These are phyloP conservation scores for Pseudoturritis turrita DNA, from an alignment of 345 rosid species.

Conservation along the genomic window DNA sequence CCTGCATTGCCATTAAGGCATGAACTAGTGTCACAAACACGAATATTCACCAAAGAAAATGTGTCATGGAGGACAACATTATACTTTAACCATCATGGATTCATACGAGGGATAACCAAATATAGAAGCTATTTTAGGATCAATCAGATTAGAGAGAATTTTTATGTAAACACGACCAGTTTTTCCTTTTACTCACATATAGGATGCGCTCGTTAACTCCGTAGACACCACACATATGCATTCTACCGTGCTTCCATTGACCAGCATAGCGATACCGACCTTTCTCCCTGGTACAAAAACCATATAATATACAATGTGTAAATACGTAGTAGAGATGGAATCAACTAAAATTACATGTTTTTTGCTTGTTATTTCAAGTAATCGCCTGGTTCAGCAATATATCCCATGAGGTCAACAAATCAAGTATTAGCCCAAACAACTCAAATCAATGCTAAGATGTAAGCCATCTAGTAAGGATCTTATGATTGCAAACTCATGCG, in stretches of 20 bases:
- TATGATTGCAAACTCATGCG: constrained; percentile 46
- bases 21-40: background rate
- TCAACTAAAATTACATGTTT: background rate
- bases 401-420: background rate
- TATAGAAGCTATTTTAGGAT: constrained; percentile 1
- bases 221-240: constrained; percentile 94
- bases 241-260: constrained; percentile 91
- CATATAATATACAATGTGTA: background rate
- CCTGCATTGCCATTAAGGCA: constrained; percentile 46
- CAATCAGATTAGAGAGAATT: background rate
- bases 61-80: background rate
- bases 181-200: constrained; percentile 46
- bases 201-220: constrained; percentile 67
- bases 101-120: background rate
- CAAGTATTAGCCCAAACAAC: background rate
- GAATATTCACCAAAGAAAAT: background rate
- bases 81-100: background rate
- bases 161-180: background rate
- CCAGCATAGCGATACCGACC: constrained; percentile 96
- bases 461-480: constrained; percentile 3
- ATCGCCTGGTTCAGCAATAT: background rate
- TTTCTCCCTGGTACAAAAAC: constrained; percentile 56
- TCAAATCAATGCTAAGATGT: background rate
- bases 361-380: background rate
- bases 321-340: constrained; percentile 21